These are phyloP conservation scores for Pluteus cervinus DNA, from an alignment of 768 basidiomycete species.

Conservation along the genomic window DNA sequence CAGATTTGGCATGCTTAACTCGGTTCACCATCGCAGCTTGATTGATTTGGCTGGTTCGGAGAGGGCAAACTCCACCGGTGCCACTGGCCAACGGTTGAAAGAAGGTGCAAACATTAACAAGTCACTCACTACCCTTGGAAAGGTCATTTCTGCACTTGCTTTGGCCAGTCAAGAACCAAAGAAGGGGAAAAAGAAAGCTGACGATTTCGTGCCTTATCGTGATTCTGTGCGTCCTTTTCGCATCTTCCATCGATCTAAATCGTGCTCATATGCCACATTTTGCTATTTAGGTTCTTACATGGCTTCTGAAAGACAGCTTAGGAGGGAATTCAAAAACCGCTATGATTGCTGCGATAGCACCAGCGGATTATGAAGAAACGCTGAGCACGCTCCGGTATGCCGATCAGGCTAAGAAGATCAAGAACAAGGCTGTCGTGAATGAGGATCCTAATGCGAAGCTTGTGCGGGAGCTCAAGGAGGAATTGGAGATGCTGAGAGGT, in stretches of 20 bases:
- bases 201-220: constrained; percentile 95
- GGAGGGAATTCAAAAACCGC: constrained; percentile 98
- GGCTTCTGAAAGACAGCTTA: constrained; percentile 96
- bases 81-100: constrained; percentile 92
- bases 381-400: constrained; percentile 95
- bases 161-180: constrained; percentile 60
- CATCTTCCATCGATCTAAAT: constrained; percentile 4
- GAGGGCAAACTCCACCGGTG: constrained; percentile 95
- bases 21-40: constrained; percentile 41
- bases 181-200: constrained; percentile 86
- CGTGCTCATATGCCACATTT: not conserved
- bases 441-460: constrained; percentile 99
- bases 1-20: constrained; percentile 1
- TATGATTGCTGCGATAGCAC: constrained; percentile 98
- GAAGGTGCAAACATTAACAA: constrained; percentile 99
- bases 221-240: constrained; percentile 69
- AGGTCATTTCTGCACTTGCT: constrained; percentile 92
- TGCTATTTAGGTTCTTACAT: constrained; percentile 75
- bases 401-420: constrained; percentile 99
- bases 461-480: constrained; percentile 97
- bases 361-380: constrained; percentile 98
- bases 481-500: constrained; percentile 89
- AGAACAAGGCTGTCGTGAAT: constrained; percentile 98
- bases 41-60: constrained; percentile 98
- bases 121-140: constrained; percentile 94